A percentile compares a stretch with the other conserved stretches of the same genome.
Conservation (phyloP, 805 yeast species). For the Pichia ethanolica region DNA sequence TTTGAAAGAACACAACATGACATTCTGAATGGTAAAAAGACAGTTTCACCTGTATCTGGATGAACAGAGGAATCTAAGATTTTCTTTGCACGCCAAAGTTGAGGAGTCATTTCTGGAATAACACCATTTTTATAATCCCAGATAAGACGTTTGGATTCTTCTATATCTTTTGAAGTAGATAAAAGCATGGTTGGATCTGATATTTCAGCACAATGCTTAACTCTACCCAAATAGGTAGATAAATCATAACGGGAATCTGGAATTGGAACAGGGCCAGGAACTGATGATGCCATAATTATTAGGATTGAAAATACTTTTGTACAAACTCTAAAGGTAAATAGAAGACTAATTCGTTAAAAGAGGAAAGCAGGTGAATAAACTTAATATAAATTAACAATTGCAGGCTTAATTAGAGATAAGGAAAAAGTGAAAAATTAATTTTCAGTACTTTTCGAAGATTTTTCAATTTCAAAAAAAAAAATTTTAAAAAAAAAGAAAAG, state of each 20-base stretch:
- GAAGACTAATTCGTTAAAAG: too few species aligned
- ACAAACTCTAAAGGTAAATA: too few species aligned
- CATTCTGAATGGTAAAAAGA: constrained; percentile 92
- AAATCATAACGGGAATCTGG: constrained; percentile 81
- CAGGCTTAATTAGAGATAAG: too few species aligned
- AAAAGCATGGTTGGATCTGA: constrained; percentile 88
- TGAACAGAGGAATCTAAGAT: constrained; percentile 87
- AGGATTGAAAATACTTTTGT: not conserved
- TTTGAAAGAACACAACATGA: constrained; percentile 91
- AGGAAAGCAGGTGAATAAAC: too few species aligned
- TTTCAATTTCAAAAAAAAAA: too few species aligned
- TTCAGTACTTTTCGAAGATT: too few species aligned
- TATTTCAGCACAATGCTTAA: constrained; percentile 86
- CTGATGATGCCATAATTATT: constrained; percentile 73
- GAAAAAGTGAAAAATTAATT: too few species aligned
- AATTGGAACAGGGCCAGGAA: constrained; percentile 71
- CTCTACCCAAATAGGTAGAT: constrained; percentile 85
- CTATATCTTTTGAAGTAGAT: constrained; percentile 57
- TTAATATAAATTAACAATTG: too few species aligned
- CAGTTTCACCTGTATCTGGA: constrained; percentile 95
- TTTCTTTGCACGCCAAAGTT: constrained; percentile 83
- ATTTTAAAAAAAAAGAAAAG: too few species aligned
- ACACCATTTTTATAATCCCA: constrained; percentile 70
- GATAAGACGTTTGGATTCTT: constrained; percentile 54
- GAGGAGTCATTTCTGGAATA: constrained; percentile 58